Percentiles rank a stretch among this genome's conserved stretches.
These are phyloP conservation scores for Dothideomycetidae sp. DNA, from an alignment of 2,329 filamentous ascomycete species.

Conservation along the genomic window DNA sequence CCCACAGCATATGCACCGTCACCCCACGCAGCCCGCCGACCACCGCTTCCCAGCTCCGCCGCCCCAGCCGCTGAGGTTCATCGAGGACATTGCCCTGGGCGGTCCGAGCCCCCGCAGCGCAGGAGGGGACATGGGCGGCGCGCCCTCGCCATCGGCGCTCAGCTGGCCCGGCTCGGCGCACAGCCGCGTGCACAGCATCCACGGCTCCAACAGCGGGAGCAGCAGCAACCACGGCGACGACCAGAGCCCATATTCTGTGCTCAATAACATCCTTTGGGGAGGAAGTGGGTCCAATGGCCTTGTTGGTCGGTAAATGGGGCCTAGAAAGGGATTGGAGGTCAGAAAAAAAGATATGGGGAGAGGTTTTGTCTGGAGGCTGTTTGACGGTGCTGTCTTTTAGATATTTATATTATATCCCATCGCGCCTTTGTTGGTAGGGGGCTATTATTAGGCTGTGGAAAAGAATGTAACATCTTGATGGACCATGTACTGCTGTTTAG, in stretches of 20 bases:
- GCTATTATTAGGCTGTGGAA: too few relatives aligned
- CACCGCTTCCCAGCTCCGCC: constrained; percentile 2
- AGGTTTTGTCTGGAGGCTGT: too few relatives aligned
- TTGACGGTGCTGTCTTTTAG: too few relatives aligned
- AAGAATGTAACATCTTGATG: too few relatives aligned
- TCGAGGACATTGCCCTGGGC: constrained; percentile 13
- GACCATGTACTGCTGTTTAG: too few relatives aligned
- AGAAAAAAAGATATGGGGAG: not conserved
- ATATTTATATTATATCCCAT: too few relatives aligned
- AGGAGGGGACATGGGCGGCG: constrained; percentile 8
- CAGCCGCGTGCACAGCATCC: constrained; percentile 6
- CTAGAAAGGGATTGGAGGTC: too few relatives aligned
- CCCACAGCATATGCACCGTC: not conserved
- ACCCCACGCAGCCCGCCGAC: constrained; percentile 1
- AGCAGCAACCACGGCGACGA: constrained; percentile 3
- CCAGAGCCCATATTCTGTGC: constrained; percentile 6
- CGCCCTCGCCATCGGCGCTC: constrained; percentile 3
- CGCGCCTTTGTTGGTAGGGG: too few relatives aligned
- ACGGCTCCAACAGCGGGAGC: constrained; percentile 1
- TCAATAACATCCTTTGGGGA: constrained; percentile 9
- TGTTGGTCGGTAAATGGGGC: too few relatives aligned
- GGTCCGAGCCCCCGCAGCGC: constrained; percentile 3
- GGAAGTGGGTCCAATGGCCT: too few relatives aligned
- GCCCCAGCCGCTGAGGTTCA: constrained; percentile 9
- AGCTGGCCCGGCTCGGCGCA: constrained; percentile 7